These are phyloP conservation scores for Ramaria rubella DNA, from an alignment of 768 basidiomycete species.

Conservation along the genomic window DNA sequence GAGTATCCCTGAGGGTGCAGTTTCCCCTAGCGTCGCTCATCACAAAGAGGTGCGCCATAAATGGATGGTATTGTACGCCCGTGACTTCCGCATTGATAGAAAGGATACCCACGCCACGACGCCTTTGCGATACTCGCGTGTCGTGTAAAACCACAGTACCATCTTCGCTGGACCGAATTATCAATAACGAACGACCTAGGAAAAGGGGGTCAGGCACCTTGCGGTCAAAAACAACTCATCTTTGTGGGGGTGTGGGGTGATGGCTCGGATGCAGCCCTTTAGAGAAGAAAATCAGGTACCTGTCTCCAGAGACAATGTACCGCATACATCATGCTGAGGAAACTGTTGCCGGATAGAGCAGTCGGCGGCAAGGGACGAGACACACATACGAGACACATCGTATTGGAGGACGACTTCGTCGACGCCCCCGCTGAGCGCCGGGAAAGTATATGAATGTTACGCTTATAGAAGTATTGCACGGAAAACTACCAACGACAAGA, in stretches of 20 bases:
- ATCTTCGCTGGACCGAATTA: conserved; percentile 50
- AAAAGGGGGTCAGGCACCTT: conserved; percentile 36
- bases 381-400: conserved; percentile 35
- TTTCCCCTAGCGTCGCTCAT: conserved; percentile 54
- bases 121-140: conserved; percentile 34
- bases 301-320: conserved; percentile 19
- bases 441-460: neutral
- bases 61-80: conserved; percentile 60
- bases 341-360: conserved; percentile 26
- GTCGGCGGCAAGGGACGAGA: conserved; percentile 17
- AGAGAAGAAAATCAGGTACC: conserved; percentile 6
- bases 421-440: conserved; percentile 44
- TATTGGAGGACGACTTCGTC: conserved; percentile 47
- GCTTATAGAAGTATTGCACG: conserved; percentile 1
- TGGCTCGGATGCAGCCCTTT: conserved; percentile 59
- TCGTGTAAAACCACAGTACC: conserved; percentile 63
- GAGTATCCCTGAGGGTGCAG: conserved; percentile 60
- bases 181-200: neutral
- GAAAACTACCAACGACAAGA: conserved; percentile 51
- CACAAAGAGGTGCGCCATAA: conserved; percentile 60
- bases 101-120: conserved; percentile 33
- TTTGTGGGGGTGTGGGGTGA: conserved; percentile 59
- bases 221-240: conserved; percentile 66
- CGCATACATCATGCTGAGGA: conserved; percentile 21
- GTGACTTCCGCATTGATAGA: conserved; percentile 53